Conservation (phyloP, 1,284 basidiomycete genomes). For the Exobasidium rhododendri region DNA sequence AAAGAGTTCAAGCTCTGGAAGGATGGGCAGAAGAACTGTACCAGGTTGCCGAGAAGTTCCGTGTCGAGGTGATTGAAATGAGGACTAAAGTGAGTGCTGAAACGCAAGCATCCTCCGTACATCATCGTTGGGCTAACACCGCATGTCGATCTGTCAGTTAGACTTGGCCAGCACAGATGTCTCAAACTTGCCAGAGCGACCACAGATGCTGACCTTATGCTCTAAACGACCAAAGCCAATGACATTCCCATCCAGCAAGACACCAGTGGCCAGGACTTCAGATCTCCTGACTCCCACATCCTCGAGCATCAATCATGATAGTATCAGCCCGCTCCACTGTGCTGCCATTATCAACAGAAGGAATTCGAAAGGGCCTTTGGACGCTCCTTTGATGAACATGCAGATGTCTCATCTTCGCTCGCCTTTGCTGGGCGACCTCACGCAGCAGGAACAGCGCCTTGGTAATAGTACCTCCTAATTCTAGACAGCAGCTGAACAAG, state of each 20-base stretch:
- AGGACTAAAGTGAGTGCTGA: not conserved
- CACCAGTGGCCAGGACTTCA: not conserved
- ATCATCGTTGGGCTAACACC: too few relatives aligned
- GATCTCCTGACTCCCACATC: not conserved
- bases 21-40: slow-evolving; percentile 3
- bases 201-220: not conserved
- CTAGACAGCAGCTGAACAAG: too few relatives aligned
- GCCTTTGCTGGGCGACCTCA: not conserved
- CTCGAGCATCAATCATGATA: not conserved
- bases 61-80: slow-evolving; percentile 1
- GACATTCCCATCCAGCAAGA: not conserved
- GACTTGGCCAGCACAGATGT: not conserved
- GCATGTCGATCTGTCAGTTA: too few relatives aligned
- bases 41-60: slow-evolving; percentile 1
- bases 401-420: not conserved
- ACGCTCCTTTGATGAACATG: not conserved
- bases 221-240: not conserved
- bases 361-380: not conserved
- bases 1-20: not conserved
- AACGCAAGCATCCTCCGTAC: too few relatives aligned
- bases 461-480: too few relatives aligned
- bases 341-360: not conserved
- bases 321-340: not conserved
- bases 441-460: not conserved
- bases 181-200: not conserved